These are phyloP conservation scores for Arthrobotrys sphaeroides DNA, from an alignment of 2,329 filamentous ascomycete species.

Conservation along the genomic window DNA sequence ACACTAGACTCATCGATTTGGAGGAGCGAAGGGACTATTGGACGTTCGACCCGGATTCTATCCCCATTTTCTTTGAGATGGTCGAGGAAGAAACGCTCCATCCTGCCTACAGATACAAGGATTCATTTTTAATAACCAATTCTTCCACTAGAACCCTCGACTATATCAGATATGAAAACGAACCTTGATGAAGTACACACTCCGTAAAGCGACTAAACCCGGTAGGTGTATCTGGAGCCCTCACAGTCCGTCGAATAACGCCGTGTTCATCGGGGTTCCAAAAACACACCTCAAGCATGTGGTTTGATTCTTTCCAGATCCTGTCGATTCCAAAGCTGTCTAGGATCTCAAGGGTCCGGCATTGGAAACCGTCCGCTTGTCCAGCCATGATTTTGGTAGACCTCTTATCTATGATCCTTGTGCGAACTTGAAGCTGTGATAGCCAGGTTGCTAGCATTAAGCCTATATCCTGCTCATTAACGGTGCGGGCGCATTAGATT, in stretches of 20 bases:
- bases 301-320: slow-evolving; percentile 73
- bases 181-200: slow-evolving; percentile 75
- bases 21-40: slow-evolving; percentile 68
- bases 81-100: slow-evolving; percentile 74
- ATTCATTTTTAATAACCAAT: not conserved
- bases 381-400: slow-evolving; percentile 60
- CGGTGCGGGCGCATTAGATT: too few relatives aligned
- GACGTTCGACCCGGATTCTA: slow-evolving; percentile 69
- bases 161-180: not conserved
- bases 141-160: not conserved
- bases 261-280: slow-evolving; percentile 73
- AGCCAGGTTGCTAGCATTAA: slow-evolving; percentile 62
- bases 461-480: slow-evolving; percentile 7
- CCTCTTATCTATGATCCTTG: slow-evolving; percentile 63
- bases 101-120: slow-evolving; percentile 60
- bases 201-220: slow-evolving; percentile 73
- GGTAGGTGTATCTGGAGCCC: slow-evolving; percentile 71
- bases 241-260: slow-evolving; percentile 68
- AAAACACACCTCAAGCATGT: slow-evolving; percentile 71
- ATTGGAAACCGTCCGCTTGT: slow-evolving; percentile 68
- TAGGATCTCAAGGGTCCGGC: slow-evolving; percentile 76
- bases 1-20: slow-evolving; percentile 66
- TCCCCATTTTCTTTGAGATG: slow-evolving; percentile 68
- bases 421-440: slow-evolving; percentile 64
- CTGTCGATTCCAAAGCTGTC: slow-evolving; percentile 75